Conservation (phyloP, 2,329 filamentous ascomycete genomes). For the Chrysosporium queenslandicum region DNA sequence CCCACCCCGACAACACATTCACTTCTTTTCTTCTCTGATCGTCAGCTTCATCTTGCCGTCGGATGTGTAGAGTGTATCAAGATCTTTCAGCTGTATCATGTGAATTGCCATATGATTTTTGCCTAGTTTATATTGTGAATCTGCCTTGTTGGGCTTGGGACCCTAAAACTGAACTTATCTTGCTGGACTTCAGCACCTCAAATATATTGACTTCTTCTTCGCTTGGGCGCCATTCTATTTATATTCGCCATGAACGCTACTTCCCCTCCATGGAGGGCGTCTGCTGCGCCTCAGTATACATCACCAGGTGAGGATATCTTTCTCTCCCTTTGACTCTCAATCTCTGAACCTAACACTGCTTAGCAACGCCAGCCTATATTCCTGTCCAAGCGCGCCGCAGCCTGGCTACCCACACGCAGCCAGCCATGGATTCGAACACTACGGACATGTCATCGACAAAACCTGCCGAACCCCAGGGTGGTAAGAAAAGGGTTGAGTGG, state of each 20-base stretch:
- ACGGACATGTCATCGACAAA: constrained; percentile 22
- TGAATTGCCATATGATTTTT: neutral
- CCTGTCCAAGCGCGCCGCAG: constrained; percentile 53
- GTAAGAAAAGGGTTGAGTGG: constrained; percentile 50
- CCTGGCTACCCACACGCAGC: constrained; percentile 39
- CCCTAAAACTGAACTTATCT: neutral
- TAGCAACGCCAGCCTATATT: constrained; percentile 48
- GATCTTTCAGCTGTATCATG: neutral
- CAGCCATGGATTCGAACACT: constrained; percentile 13
- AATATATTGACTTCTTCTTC: neutral
- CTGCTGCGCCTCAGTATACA: constrained; percentile 24
- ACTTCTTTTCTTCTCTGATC: neutral
- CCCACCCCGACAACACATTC: neutral
- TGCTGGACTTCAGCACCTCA: neutral
- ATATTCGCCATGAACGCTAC: constrained; percentile 30
- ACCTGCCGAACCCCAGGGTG: constrained; percentile 12
- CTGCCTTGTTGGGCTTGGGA: neutral
- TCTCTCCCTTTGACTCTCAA: neutral
- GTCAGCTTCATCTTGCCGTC: neutral
- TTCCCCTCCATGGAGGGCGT: constrained; percentile 32
- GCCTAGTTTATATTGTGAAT: neutral
- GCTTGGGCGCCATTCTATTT: neutral
- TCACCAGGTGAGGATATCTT: constrained; percentile 26
- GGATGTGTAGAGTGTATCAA: neutral
- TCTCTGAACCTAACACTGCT: neutral